A percentile compares a stretch with the other conserved stretches of the same genome.
Evolutionary conservation across 352 stramenopile species (phyloP).

Genomic region (Globisporangium lucens): DNA sequence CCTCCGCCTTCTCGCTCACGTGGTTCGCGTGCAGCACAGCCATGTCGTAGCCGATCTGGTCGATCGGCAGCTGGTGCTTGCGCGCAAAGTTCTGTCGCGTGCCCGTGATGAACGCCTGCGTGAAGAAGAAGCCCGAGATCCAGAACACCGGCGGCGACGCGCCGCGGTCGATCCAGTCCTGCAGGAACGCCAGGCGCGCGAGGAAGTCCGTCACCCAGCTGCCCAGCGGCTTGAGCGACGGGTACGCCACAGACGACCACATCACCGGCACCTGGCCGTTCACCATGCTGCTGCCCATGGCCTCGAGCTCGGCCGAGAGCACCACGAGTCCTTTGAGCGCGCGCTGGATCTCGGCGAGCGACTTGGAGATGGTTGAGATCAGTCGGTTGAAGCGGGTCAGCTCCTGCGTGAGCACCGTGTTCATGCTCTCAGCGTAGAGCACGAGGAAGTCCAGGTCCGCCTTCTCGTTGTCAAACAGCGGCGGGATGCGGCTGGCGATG

Average conservation of each 20-base stretch:
- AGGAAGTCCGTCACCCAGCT: constrained; percentile 92
- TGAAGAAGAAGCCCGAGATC: constrained; percentile 95
- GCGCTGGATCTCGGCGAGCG: constrained; percentile 87
- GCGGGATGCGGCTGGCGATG: constrained; percentile 71
- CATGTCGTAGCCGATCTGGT: constrained; percentile 90
- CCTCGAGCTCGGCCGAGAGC: constrained; percentile 90
- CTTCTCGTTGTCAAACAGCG: constrained; percentile 89
- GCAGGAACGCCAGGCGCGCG: constrained; percentile 72
- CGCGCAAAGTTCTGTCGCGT: constrained; percentile 93
- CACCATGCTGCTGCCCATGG: constrained; percentile 93
- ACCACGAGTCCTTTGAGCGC: constrained; percentile 92
- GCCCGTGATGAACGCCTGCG: constrained; percentile 92
- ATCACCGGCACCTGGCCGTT: constrained; percentile 86
- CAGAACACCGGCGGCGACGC: constrained; percentile 86
- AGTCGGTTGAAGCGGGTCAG: constrained; percentile 91
- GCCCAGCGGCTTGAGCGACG: constrained; percentile 90
- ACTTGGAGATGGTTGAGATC: constrained; percentile 68
- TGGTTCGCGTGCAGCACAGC: constrained; percentile 55
- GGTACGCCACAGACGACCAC: constrained; percentile 87
- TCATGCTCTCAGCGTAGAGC: constrained; percentile 85
- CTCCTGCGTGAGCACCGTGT: constrained; percentile 89
- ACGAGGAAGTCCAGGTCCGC: constrained; percentile 85
- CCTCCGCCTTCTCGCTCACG: constrained; percentile 56
- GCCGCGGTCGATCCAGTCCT: constrained; percentile 79
- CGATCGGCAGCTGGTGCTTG: constrained; percentile 89